A percentile compares a stretch with the other conserved stretches of the same genome.
Evolutionary conservation across 2,329 filamentous ascomycete genomes (phyloP).

Genomic region (Aspergillus ochraceus): DNA sequence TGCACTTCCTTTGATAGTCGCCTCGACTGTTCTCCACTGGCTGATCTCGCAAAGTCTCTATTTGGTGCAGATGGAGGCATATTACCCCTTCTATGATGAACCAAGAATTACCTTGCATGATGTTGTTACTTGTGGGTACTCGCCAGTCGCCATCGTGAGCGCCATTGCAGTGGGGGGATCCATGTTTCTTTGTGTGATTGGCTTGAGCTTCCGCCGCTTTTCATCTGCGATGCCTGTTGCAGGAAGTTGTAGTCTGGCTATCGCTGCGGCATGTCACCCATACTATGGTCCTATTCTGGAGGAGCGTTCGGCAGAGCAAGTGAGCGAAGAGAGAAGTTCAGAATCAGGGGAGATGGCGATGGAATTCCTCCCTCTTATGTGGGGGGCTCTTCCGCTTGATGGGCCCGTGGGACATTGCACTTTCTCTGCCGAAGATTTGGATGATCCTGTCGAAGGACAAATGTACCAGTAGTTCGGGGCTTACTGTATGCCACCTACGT

Average conservation of each 20-base stretch:
- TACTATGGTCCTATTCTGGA: too few relatives aligned
- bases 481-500: too few relatives aligned
- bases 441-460: too few relatives aligned
- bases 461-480: too few relatives aligned
- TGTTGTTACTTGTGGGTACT: conserved; percentile 9
- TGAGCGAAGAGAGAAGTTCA: too few relatives aligned
- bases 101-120: neutral
- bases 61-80: conserved; percentile 33
- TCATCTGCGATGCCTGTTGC: conserved; percentile 26
- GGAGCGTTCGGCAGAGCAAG: too few relatives aligned
- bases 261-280: conserved; percentile 33
- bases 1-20: conserved; percentile 34
- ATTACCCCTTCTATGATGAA: too few relatives aligned
- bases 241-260: conserved; percentile 31
- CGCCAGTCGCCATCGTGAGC: conserved; percentile 11
- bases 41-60: conserved; percentile 48
- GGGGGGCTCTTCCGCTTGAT: too few relatives aligned
- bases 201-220: conserved; percentile 15
- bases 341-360: too few relatives aligned
- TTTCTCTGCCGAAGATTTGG: too few relatives aligned
- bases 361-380: too few relatives aligned
- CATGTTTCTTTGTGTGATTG: conserved; percentile 15
- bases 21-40: conserved; percentile 42
- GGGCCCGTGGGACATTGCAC: too few relatives aligned
- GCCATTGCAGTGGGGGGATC: conserved; percentile 11